A percentile compares a stretch with the other conserved stretches of the same genome.
phyloP scores from a whole-genome alignment of 345 rosid species.

The Syzygium aromaticum region DNA sequence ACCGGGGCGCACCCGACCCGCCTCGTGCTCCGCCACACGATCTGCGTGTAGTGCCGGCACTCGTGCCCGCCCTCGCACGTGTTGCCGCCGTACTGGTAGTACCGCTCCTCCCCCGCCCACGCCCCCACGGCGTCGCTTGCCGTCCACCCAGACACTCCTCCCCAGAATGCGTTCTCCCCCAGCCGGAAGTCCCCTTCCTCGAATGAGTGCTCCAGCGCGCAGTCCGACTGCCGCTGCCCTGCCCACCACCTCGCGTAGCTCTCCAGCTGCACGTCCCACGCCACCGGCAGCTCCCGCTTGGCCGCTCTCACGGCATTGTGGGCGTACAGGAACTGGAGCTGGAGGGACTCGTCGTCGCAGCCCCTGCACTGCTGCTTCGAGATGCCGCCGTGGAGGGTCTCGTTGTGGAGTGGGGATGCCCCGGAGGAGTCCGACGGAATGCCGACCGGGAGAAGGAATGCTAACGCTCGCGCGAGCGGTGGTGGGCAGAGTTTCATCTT shows the following conservation, averaged over 20 bases:
- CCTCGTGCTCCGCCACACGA: slow-evolving; percentile 66
- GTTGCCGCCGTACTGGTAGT: slow-evolving; percentile 45
- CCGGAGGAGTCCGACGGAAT: not conserved
- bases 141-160: slow-evolving; percentile 56
- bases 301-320: slow-evolving; percentile 64
- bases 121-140: slow-evolving; percentile 55
- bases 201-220: slow-evolving; percentile 56
- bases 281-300: slow-evolving; percentile 56
- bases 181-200: slow-evolving; percentile 48
- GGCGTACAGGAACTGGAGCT: slow-evolving; percentile 49
- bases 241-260: slow-evolving; percentile 80
- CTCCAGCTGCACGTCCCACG: slow-evolving; percentile 68
- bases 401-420: slow-evolving; percentile 6
- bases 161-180: slow-evolving; percentile 85
- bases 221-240: slow-evolving; percentile 47
- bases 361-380: slow-evolving; percentile 54
- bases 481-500: not conserved
- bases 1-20: slow-evolving; percentile 71
- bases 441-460: not conserved
- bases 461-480: not conserved
- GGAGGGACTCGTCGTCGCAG: slow-evolving; percentile 62
- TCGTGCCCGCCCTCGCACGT: slow-evolving; percentile 46
- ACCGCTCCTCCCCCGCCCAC: slow-evolving; percentile 77
- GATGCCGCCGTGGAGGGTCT: slow-evolving; percentile 26
- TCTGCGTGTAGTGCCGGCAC: slow-evolving; percentile 90